These are phyloP conservation scores for Solanum megistacrolobum DNA, from an alignment of 257 asterid species.

Conservation along the genomic window DNA sequence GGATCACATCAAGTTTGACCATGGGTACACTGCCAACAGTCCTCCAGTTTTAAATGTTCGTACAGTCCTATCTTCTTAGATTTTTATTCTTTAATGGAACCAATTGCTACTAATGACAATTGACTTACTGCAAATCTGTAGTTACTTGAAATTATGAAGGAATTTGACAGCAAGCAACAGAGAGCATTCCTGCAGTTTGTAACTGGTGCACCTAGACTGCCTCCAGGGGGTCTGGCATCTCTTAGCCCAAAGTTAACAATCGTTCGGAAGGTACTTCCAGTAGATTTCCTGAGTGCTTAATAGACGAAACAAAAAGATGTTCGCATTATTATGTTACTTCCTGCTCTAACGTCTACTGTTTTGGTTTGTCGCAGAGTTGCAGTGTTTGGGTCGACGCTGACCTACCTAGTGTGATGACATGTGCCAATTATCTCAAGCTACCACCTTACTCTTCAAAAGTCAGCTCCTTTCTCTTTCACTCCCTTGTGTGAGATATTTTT, in stretches of 20 bases:
- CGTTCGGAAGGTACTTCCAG: slow-evolving; percentile 66
- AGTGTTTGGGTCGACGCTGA: slow-evolving; percentile 49
- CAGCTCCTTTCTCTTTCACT: neutral
- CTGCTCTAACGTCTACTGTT: neutral
- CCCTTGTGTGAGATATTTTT: neutral
- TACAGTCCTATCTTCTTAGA: slow-evolving; percentile 1
- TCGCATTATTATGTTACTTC: neutral
- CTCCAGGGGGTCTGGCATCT: slow-evolving; percentile 87
- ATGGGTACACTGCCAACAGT: slow-evolving; percentile 90
- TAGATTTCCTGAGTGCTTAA: neutral
- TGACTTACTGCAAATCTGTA: slow-evolving; percentile 11
- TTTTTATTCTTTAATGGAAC: neutral
- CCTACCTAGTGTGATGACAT: slow-evolving; percentile 96
- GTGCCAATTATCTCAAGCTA: slow-evolving; percentile 88
- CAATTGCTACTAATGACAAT: neutral
- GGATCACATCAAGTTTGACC: slow-evolving; percentile 93
- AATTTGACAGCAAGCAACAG: slow-evolving; percentile 69
- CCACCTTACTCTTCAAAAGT: slow-evolving; percentile 94
- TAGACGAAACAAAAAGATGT: neutral
- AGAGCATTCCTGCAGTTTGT: slow-evolving; percentile 88
- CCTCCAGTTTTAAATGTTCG: slow-evolving; percentile 64
- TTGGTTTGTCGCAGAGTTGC: slow-evolving; percentile 48
- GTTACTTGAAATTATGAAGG: slow-evolving; percentile 77
- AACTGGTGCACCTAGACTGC: slow-evolving; percentile 95
- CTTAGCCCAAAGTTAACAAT: slow-evolving; percentile 87